Evolutionary conservation across 805 yeast species (phyloP).

Genomic region (Komagataella phaffii): DNA sequence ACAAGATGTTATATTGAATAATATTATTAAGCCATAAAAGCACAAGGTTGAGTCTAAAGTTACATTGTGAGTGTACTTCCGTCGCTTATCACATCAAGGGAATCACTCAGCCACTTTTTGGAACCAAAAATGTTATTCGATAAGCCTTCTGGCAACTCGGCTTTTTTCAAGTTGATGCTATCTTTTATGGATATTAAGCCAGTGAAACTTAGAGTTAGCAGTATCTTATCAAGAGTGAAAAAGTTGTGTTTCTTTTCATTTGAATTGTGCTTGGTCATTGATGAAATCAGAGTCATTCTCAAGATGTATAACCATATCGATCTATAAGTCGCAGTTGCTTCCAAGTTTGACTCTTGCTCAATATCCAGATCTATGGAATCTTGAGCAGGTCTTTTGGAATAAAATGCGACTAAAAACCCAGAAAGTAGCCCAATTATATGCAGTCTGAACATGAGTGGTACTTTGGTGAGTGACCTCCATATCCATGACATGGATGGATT

Average conservation of each 20-base stretch:
- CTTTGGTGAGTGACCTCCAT: neutral
- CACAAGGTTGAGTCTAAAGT: neutral
- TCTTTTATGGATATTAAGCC: constrained; percentile 8
- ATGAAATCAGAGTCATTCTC: constrained; percentile 8
- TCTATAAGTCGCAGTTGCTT: constrained; percentile 2
- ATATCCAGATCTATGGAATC: neutral
- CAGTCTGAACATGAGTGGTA: constrained; percentile 1
- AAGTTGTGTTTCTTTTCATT: neutral
- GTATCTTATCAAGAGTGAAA: constrained; percentile 6
- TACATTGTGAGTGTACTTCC: neutral
- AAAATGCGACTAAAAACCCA: constrained; percentile 5
- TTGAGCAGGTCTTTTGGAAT: constrained; percentile 3
- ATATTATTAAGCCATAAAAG: neutral
- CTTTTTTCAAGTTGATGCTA: neutral
- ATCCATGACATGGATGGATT: neutral
- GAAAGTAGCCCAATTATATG: constrained; percentile 7
- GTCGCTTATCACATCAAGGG: neutral
- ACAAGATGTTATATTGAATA: constrained; percentile 8
- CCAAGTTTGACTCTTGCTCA: neutral
- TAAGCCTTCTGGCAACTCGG: neutral
- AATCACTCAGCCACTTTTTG: neutral
- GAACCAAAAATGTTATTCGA: constrained; percentile 1
- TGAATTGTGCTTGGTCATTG: constrained; percentile 2
- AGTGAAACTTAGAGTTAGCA: constrained; percentile 6
- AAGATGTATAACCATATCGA: constrained; percentile 10